These are phyloP conservation scores for Dioszegia aurantiaca DNA, from an alignment of 768 basidiomycete species.

Conservation along the genomic window DNA sequence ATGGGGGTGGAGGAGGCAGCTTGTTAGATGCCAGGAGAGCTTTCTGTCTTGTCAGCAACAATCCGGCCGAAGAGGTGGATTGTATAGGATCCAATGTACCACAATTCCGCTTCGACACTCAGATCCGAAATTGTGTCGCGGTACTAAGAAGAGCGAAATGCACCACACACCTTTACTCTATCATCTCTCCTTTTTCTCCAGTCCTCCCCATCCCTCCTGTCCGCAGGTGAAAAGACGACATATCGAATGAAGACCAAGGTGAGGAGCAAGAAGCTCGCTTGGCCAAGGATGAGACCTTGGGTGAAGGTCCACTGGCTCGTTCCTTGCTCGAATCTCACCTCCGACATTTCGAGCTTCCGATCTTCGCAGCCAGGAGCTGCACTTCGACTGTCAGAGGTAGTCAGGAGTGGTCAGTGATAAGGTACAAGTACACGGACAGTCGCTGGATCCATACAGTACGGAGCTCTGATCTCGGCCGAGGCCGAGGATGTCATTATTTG, in stretches of 20 bases:
- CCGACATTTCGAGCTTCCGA: slow-evolving; percentile 5
- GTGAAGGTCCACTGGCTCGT: slow-evolving; percentile 67
- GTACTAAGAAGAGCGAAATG: no score
- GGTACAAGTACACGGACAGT: no score
- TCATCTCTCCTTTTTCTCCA: slow-evolving; percentile 33
- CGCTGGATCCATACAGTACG: no score
- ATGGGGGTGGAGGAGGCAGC: slow-evolving; percentile 39
- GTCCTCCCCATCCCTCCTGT: slow-evolving; percentile 57
- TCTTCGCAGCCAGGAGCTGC: no score
- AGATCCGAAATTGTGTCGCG: no score
- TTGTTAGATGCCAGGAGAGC: slow-evolving; percentile 41
- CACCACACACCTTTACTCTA: slow-evolving; percentile 37
- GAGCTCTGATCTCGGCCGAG: no score
- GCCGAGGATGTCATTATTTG: neutral
- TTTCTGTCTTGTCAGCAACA: slow-evolving; percentile 17
- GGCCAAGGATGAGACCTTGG: slow-evolving; percentile 88
- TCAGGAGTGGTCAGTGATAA: neutral
- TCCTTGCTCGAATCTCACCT: neutral
- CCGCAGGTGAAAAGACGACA: slow-evolving; percentile 70
- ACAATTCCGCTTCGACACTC: no score
- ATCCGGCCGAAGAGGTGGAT: neutral
- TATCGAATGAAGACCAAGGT: slow-evolving; percentile 82
- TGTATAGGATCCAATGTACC: no score
- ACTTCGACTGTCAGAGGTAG: no score
- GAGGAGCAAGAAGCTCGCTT: slow-evolving; percentile 77